phyloP scores from a whole-genome alignment of 441 rosid genomes.

The Eruca vesicaria region DNA sequence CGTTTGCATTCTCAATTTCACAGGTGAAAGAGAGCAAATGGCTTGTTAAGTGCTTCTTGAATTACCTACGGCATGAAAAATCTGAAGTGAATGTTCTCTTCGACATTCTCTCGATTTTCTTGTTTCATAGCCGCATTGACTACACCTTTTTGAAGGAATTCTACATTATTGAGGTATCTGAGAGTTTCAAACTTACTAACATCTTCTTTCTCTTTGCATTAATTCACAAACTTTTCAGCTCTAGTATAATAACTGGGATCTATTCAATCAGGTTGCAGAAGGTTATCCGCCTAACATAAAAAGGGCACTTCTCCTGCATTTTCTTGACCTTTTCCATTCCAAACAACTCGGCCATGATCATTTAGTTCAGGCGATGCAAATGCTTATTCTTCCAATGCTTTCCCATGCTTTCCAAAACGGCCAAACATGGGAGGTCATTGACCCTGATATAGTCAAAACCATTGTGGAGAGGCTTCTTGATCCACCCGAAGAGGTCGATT shows the following conservation, averaged over 20 bases:
- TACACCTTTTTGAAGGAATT: slow-evolving; percentile 99
- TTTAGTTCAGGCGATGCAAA: slow-evolving; percentile 98
- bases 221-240: slow-evolving; percentile 17
- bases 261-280: slow-evolving; percentile 80
- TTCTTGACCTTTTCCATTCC: slow-evolving; percentile 87
- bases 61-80: slow-evolving; percentile 87
- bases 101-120: slow-evolving; percentile 92
- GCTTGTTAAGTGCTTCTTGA: slow-evolving; percentile 98
- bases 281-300: slow-evolving; percentile 90
- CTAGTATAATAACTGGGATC: slow-evolving; percentile 25
- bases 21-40: slow-evolving; percentile 99
- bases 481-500: slow-evolving; percentile 99
- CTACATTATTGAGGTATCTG: slow-evolving; percentile 91
- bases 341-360: slow-evolving; percentile 97
- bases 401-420: slow-evolving; percentile 94
- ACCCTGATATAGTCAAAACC: slow-evolving; percentile 81
- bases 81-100: slow-evolving; percentile 91
- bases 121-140: slow-evolving; percentile 95
- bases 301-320: slow-evolving; percentile 89
- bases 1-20: slow-evolving; percentile 36
- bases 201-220: not conserved
- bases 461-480: slow-evolving; percentile 99
- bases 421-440: slow-evolving; percentile 98
- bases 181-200: not conserved
- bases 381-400: slow-evolving; percentile 99